Evolutionary conservation across 768 basidiomycete genomes (phyloP).

Genomic region (Dioszegia hungarica): DNA sequence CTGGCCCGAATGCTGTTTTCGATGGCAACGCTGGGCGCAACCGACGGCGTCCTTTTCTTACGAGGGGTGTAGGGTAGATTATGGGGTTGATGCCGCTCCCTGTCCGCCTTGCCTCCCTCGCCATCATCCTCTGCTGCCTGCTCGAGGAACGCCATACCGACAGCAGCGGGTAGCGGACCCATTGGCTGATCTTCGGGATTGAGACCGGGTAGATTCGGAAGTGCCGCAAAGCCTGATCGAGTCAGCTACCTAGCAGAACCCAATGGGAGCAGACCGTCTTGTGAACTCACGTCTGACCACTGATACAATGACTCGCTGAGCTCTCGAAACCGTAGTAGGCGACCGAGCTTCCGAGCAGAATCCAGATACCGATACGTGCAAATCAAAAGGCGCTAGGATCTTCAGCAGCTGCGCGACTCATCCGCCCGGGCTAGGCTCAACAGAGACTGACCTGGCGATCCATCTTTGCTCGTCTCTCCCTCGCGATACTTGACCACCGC

Average conservation of each 20-base stretch:
- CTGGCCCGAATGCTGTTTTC: no score
- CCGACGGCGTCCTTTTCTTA: background rate
- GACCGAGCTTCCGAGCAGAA: conserved; percentile 63
- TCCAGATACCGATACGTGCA: conserved; percentile 72
- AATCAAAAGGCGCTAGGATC: conserved; percentile 55
- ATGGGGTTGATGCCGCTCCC: conserved; percentile 31
- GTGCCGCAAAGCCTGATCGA: conserved; percentile 62
- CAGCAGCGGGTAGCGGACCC: conserved; percentile 44
- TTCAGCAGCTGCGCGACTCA: background rate
- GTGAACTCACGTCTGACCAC: conserved; percentile 66
- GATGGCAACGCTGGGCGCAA: no score
- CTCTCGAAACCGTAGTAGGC: conserved; percentile 62
- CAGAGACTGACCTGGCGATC: background rate
- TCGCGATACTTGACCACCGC: conserved; percentile 9
- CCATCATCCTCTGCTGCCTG: conserved; percentile 46
- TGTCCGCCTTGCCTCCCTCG: conserved; percentile 49
- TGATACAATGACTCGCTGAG: conserved; percentile 69
- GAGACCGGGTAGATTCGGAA: conserved; percentile 58
- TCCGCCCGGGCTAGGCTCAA: background rate
- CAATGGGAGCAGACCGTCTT: no score
- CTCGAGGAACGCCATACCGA: conserved; percentile 57
- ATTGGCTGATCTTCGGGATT: conserved; percentile 16
- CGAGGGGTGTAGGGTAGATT: background rate
- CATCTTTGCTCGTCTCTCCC: background rate
- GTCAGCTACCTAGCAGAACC: no score